Percentiles rank a stretch among this genome's conserved stretches.
These are phyloP conservation scores for Grosmannia huntii DNA, from an alignment of 2,329 filamentous ascomycete genomes.

Conservation along the genomic window DNA sequence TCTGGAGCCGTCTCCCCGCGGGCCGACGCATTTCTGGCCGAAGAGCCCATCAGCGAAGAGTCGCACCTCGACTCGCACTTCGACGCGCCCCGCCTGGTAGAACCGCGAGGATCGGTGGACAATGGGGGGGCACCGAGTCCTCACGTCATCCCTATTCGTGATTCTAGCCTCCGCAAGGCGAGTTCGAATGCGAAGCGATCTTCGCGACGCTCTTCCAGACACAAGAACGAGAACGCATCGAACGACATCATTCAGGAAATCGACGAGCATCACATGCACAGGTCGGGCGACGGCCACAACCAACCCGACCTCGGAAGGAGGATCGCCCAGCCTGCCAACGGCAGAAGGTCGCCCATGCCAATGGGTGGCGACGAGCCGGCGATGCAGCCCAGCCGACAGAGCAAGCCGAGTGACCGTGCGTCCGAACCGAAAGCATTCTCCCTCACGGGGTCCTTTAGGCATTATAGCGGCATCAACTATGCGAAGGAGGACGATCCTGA, in stretches of 20 bases:
- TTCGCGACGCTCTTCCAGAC: constrained; percentile 35
- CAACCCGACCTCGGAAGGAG: not conserved
- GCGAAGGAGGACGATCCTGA: constrained; percentile 27
- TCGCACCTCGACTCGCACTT: constrained; percentile 20
- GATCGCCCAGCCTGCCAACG: not conserved
- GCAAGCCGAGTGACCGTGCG: not conserved
- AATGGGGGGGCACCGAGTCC: constrained; percentile 22
- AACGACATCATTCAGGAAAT: constrained; percentile 26
- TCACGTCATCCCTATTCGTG: constrained; percentile 49
- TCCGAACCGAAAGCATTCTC: constrained; percentile 4
- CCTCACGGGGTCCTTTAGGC: not conserved
- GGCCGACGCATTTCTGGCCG: constrained; percentile 36
- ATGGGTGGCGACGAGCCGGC: not conserved
- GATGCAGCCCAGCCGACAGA: constrained; percentile 1
- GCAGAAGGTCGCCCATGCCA: not conserved
- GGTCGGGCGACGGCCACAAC: not conserved
- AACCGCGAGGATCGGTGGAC: constrained; percentile 17
- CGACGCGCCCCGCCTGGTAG: constrained; percentile 11
- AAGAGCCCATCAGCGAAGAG: constrained; percentile 45
- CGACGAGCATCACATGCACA: constrained; percentile 8
- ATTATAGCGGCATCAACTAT: not conserved
- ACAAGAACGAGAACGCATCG: constrained; percentile 24
- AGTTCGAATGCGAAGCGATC: constrained; percentile 39
- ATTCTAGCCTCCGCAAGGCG: constrained; percentile 54
- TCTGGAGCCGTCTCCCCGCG: constrained; percentile 21